Percentiles rank a stretch among this genome's conserved stretches.
These are phyloP conservation scores for Fusarium newnesense DNA, from an alignment of 2,329 filamentous ascomycete genomes.

Conservation along the genomic window DNA sequence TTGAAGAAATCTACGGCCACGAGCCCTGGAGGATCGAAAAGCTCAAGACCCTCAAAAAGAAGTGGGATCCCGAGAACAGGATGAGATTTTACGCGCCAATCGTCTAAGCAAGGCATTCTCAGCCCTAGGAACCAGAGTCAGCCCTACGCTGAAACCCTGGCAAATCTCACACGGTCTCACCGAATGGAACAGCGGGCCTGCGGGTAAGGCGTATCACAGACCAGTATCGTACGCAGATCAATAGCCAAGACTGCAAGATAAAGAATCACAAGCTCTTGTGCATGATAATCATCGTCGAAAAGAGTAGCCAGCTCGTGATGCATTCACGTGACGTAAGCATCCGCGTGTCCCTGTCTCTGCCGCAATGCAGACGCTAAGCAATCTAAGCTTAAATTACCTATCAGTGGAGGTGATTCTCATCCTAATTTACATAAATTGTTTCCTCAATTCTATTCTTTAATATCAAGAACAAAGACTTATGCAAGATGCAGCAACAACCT, in stretches of 20 bases:
- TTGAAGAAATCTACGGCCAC: slow-evolving; percentile 21
- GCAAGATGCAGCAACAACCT: slow-evolving; percentile 5
- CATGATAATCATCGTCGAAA: neutral
- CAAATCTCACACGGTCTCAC: neutral
- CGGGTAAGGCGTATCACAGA: neutral
- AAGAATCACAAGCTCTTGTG: neutral
- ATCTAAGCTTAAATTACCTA: slow-evolving; percentile 22
- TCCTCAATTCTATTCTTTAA: too few species aligned
- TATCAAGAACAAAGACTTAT: too few species aligned
- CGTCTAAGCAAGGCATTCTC: slow-evolving; percentile 11
- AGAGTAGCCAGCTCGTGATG: neutral
- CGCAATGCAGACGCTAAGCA: neutral
- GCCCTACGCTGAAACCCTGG: neutral
- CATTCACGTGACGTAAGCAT: slow-evolving; percentile 17
- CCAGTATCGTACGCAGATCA: neutral
- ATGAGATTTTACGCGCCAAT: slow-evolving; percentile 44
- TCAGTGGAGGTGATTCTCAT: neutral
- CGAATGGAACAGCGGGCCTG: neutral
- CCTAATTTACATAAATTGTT: too few species aligned
- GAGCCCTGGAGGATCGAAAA: slow-evolving; percentile 53
- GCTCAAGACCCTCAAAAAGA: slow-evolving; percentile 56
- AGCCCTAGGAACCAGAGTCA: neutral
- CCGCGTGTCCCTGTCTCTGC: neutral
- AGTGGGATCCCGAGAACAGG: slow-evolving; percentile 55
- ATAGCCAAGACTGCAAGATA: neutral